Evolutionary conservation across 2,329 filamentous ascomycete species (phyloP), one percentile per base, ranked within the genome.

Genomic region (Aspergillus flavus): DNA sequence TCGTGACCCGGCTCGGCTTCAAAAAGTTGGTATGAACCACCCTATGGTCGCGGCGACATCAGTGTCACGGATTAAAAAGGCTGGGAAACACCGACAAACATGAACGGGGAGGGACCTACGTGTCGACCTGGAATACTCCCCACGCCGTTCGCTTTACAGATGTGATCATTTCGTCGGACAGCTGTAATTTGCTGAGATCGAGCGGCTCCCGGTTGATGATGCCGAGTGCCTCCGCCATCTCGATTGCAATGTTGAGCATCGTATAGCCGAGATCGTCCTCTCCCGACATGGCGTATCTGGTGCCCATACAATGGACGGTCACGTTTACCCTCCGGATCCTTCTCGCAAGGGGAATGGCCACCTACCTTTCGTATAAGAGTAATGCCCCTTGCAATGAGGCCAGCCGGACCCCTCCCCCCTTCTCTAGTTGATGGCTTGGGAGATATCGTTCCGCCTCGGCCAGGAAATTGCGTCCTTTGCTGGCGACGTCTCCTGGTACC

Each of bases 71-170:
- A 5, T 34, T 66, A 71, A 23, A 5, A 21, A 46, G n/a, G 21
- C 10, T 46, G 10, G 11, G 4, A 21, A 23, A 14, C 21, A 46
- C 43, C 10, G 21, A 21, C n/a, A 46, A 12, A 19, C 26, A 30
- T 50, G 26, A 50, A 16, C 4, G 2, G 26, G 6, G 14, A 19
- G 12, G n/a, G 5, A 50, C 46, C 57, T 61, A 74, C 72, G 72
- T 73, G 48, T 75, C 72, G 28, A 71, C 63, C 52, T 75, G 71
- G 64, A 69, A 76, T 32, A 69, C 53, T 30, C 66, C 71, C 71
- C 64, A 71, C n/a, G 65, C 66, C 46, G 66, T 72, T 63, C 64
- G 68, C 59, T 63, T 64, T 28, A 66, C 61, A 19, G 68, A 75
- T 50, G 48, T 41, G 46, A 65, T 64, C 64, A 71, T 67, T 12